Conservation (phyloP, 164 flowering plant species). For the Berberis thunbergii region DNA sequence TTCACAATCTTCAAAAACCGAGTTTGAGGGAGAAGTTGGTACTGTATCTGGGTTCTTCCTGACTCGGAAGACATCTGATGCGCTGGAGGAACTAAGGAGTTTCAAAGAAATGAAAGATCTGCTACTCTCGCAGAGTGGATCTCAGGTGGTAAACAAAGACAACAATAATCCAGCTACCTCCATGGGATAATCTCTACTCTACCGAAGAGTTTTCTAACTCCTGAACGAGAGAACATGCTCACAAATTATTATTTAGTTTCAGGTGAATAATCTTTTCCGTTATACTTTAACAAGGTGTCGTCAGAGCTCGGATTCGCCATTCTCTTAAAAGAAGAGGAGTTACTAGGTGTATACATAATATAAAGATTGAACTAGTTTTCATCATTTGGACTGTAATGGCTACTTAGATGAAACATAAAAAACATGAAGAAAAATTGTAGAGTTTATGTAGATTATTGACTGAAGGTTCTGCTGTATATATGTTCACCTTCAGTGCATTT, state of each 20-base stretch:
- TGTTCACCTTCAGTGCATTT: too few species aligned
- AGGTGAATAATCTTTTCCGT: not conserved
- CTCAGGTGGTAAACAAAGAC: slow-evolving; percentile 20
- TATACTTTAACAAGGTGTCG: too few species aligned
- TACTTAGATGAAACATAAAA: too few species aligned
- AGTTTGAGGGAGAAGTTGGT: slow-evolving; percentile 33
- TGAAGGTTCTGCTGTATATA: too few species aligned
- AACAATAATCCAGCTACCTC: slow-evolving; percentile 13
- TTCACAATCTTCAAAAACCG: slow-evolving; percentile 34
- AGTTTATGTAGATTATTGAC: too few species aligned
- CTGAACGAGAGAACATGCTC: not conserved
- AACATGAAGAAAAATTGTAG: too few species aligned
- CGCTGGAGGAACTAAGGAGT: slow-evolving; percentile 75
- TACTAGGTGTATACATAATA: too few species aligned
- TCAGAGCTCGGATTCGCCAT: too few species aligned
- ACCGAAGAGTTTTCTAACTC: not conserved
- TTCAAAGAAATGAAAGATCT: slow-evolving; percentile 69
- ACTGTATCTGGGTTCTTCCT: slow-evolving; percentile 47
- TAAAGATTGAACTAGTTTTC: too few species aligned
- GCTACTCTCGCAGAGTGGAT: slow-evolving; percentile 63
- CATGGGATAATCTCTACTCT: slow-evolving; percentile 1
- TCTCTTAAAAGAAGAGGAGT: too few species aligned
- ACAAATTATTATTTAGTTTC: not conserved
- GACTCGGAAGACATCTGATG: slow-evolving; percentile 71
- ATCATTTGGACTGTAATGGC: too few species aligned